phyloP scores from a whole-genome alignment of 768 basidiomycete species.

The Podaxis pistillaris region DNA sequence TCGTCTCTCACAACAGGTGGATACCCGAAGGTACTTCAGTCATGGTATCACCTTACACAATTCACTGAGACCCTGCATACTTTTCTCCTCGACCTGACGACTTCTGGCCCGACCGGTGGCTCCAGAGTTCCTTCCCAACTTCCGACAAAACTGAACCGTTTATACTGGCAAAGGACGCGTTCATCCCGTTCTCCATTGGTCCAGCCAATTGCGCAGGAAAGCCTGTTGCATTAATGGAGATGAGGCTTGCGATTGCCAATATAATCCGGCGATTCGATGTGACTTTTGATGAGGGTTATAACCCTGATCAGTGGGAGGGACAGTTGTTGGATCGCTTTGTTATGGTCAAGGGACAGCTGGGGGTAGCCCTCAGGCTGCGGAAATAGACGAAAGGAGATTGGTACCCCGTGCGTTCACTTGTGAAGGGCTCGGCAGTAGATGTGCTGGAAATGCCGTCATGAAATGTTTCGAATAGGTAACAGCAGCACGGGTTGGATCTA shows the following conservation, averaged over 20 bases:
- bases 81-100: conserved; percentile 34
- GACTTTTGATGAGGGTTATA: conserved; percentile 15
- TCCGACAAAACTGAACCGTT: background rate
- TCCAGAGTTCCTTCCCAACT: conserved; percentile 13
- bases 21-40: conserved; percentile 39
- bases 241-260: conserved; percentile 22
- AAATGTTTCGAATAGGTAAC: too few relatives aligned
- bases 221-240: conserved; percentile 32
- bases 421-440: too few relatives aligned
- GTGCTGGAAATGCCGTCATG: too few relatives aligned
- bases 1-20: conserved; percentile 23
- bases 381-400: background rate
- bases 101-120: conserved; percentile 39
- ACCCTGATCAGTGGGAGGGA: conserved; percentile 14
- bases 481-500: too few relatives aligned
- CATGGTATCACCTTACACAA: conserved; percentile 31
- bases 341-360: conserved; percentile 13
- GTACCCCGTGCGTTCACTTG: too few relatives aligned
- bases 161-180: conserved; percentile 17
- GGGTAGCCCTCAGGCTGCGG: background rate
- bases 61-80: conserved; percentile 35
- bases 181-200: conserved; percentile 40
- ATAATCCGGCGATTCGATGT: conserved; percentile 16
- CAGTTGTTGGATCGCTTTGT: conserved; percentile 17
- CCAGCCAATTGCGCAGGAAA: conserved; percentile 54